These are phyloP conservation scores for Phytophthora pseudosyringae DNA, from an alignment of 352 stramenopile genomes.

Conservation along the genomic window DNA sequence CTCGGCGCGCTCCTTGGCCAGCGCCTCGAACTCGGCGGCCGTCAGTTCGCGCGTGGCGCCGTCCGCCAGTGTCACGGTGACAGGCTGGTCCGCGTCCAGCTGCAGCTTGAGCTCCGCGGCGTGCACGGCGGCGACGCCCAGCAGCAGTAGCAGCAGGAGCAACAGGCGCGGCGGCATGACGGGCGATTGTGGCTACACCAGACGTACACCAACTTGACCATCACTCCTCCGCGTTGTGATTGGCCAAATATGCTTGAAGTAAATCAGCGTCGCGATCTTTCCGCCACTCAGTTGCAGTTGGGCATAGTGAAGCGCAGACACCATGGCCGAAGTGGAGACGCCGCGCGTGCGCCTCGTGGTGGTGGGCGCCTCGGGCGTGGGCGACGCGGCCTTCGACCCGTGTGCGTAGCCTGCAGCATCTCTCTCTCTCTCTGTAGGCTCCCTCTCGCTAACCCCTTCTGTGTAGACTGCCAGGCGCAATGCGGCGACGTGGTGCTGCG, in stretches of 20 bases:
- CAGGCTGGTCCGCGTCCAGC: slow-evolving; percentile 30
- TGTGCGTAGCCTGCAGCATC: slow-evolving; percentile 30
- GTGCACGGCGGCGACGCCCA: background rate
- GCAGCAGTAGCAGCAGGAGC: slow-evolving; percentile 23
- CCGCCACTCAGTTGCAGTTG: slow-evolving; percentile 3
- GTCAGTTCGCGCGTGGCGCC: slow-evolving; percentile 53
- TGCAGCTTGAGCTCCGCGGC: slow-evolving; percentile 24
- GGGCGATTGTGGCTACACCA: slow-evolving; percentile 12
- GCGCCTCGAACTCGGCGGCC: slow-evolving; percentile 49
- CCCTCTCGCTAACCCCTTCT: background rate
- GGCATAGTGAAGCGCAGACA: slow-evolving; percentile 11
- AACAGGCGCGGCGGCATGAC: background rate
- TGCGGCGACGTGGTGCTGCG: slow-evolving; percentile 58
- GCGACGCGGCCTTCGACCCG: slow-evolving; percentile 30
- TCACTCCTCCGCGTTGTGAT: slow-evolving; percentile 14
- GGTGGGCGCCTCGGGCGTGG: slow-evolving; percentile 35
- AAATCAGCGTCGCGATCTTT: slow-evolving; percentile 42
- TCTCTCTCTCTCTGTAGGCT: background rate
- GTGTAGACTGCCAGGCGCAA: slow-evolving; percentile 60
- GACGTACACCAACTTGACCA: slow-evolving; percentile 23
- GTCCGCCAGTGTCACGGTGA: slow-evolving; percentile 51
- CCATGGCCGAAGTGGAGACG: slow-evolving; percentile 39
- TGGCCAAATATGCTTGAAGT: slow-evolving; percentile 28
- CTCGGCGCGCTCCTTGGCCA: slow-evolving; percentile 40
- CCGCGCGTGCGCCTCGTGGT: slow-evolving; percentile 55